Conservation (phyloP, 2,329 filamentous ascomycete genomes). For the Eurotiales sp. region DNA sequence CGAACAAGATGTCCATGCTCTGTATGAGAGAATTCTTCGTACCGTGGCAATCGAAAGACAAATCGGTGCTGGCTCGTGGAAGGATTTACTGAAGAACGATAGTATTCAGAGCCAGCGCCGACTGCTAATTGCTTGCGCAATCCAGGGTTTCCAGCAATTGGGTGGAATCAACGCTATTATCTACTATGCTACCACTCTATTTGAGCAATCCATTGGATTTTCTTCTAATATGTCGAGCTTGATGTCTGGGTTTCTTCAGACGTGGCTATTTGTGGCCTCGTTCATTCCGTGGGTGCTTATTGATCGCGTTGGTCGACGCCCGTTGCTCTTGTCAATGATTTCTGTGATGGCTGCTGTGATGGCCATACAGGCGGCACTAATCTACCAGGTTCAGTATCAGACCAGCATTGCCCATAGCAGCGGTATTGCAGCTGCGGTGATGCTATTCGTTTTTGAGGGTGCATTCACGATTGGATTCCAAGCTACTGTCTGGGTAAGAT, state of each 20-base stretch:
- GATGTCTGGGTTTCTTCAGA: slow-evolving; percentile 45
- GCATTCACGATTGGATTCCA: slow-evolving; percentile 41
- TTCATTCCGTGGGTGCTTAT: slow-evolving; percentile 38
- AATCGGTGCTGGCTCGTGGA: slow-evolving; percentile 1
- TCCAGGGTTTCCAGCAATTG: slow-evolving; percentile 32
- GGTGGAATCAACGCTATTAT: slow-evolving; percentile 39
- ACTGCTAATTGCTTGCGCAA: slow-evolving; percentile 4
- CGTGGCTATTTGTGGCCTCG: slow-evolving; percentile 42
- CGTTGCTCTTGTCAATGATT: slow-evolving; percentile 35
- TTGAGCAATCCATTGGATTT: slow-evolving; percentile 40
- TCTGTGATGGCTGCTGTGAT: slow-evolving; percentile 41
- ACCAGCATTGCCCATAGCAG: slow-evolving; percentile 29
- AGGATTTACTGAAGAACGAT: slow-evolving; percentile 6
- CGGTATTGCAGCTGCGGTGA: slow-evolving; percentile 40
- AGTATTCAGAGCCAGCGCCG: slow-evolving; percentile 2
- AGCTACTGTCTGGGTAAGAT: slow-evolving; percentile 32
- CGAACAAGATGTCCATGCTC: not conserved
- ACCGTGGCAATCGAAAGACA: not conserved
- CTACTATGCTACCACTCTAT: slow-evolving; percentile 37
- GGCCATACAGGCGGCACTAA: slow-evolving; percentile 40
- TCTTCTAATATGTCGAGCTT: slow-evolving; percentile 36
- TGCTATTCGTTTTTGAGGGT: slow-evolving; percentile 42
- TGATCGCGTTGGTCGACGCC: slow-evolving; percentile 34
- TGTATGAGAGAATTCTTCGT: slow-evolving; percentile 3
- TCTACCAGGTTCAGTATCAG: slow-evolving; percentile 38